A percentile compares a stretch with the other conserved stretches of the same genome.
phyloP scores from a whole-genome alignment of 2,329 filamentous ascomycete species.

The Bertia moriformis region DNA sequence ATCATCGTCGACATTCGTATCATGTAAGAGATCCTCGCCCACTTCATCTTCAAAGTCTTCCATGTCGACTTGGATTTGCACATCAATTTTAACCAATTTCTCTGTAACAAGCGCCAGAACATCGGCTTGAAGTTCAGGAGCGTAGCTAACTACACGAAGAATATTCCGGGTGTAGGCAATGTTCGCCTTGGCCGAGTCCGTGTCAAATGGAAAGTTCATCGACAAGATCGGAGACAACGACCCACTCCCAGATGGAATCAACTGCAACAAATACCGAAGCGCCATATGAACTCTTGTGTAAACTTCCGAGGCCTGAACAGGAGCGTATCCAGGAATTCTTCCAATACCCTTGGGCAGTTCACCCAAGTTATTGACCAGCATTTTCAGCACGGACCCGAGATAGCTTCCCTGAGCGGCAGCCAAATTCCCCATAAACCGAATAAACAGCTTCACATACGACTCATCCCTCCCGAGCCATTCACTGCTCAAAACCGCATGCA shows the following conservation, averaged over 20 bases:
- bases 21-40: slow-evolving; percentile 56
- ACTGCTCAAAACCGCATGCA: slow-evolving; percentile 42
- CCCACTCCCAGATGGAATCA: slow-evolving; percentile 66
- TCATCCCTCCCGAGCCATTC: slow-evolving; percentile 53
- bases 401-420: slow-evolving; percentile 73
- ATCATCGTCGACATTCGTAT: slow-evolving; percentile 29
- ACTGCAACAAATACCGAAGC: slow-evolving; percentile 60
- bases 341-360: slow-evolving; percentile 29
- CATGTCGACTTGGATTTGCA: slow-evolving; percentile 84
- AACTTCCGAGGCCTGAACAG: slow-evolving; percentile 49
- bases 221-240: slow-evolving; percentile 54
- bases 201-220: slow-evolving; percentile 60
- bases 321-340: slow-evolving; percentile 34
- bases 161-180: slow-evolving; percentile 81
- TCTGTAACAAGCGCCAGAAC: slow-evolving; percentile 74
- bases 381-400: slow-evolving; percentile 58
- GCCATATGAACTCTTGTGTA: slow-evolving; percentile 63
- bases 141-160: slow-evolving; percentile 62
- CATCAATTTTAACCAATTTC: slow-evolving; percentile 82
- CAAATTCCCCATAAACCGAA: slow-evolving; percentile 54
- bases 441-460: slow-evolving; percentile 52
- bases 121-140: slow-evolving; percentile 63
- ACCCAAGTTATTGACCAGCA: slow-evolving; percentile 68
- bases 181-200: slow-evolving; percentile 65
- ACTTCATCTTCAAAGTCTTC: slow-evolving; percentile 85